A percentile compares a stretch with the other conserved stretches of the same genome.
Evolutionary conservation across 805 yeast species (phyloP).

Genomic region (Starmerella ratchasimensis): DNA sequence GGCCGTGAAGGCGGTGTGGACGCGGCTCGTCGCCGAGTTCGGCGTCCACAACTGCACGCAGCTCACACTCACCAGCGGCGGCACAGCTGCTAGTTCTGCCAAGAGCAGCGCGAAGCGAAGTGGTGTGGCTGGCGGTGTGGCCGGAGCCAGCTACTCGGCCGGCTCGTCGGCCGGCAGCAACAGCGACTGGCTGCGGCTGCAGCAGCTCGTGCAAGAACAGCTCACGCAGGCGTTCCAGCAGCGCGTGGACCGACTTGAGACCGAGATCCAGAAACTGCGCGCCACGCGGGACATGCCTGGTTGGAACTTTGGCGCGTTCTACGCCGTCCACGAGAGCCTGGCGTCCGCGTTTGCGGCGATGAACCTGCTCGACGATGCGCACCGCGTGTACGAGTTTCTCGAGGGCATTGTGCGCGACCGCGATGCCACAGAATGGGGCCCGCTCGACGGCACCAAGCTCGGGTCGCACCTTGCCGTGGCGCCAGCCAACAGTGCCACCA

Average conservation of each 20-base stretch:
- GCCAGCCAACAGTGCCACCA: not conserved
- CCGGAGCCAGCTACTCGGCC: not conserved
- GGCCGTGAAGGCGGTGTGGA: constrained; percentile 16
- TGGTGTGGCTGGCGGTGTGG: too few relatives aligned
- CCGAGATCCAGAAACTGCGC: constrained; percentile 30
- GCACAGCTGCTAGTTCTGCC: too few relatives aligned
- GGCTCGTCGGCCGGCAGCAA: too few relatives aligned
- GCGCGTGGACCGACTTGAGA: constrained; percentile 33
- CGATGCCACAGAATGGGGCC: constrained; percentile 17
- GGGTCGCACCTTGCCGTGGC: constrained; percentile 7
- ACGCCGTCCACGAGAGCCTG: constrained; percentile 36
- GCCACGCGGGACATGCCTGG: constrained; percentile 28
- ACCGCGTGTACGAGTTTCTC: constrained; percentile 38
- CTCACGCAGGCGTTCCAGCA: constrained; percentile 40
- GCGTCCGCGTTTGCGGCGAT: constrained; percentile 42
- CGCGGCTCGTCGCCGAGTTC: constrained; percentile 24
- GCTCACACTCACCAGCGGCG: constrained; percentile 7
- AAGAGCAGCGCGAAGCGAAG: too few relatives aligned
- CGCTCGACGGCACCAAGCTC: constrained; percentile 5
- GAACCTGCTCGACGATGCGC: constrained; percentile 47
- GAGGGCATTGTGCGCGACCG: constrained; percentile 21
- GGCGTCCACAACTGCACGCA: constrained; percentile 21
- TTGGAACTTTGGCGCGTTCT: constrained; percentile 34
- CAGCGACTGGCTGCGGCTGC: constrained; percentile 38
- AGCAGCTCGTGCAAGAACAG: constrained; percentile 35